Conservation (phyloP, 768 basidiomycete species). For the Collybia nuda region DNA sequence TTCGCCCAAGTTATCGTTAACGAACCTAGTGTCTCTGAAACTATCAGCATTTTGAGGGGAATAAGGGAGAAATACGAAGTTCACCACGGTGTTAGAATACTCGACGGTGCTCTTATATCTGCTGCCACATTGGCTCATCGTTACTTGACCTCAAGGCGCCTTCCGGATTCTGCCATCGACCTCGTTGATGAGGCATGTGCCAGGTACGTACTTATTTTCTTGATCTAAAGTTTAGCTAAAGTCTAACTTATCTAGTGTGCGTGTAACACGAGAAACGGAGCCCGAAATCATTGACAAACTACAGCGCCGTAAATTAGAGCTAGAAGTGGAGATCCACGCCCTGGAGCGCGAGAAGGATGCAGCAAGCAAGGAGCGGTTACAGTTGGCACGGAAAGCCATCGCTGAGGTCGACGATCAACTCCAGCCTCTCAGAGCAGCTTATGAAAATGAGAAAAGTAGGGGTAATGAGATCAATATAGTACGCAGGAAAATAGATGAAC, state of each 20-base stretch:
- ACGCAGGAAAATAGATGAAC: slow-evolving; percentile 83
- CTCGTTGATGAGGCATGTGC: slow-evolving; percentile 91
- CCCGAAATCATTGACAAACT: slow-evolving; percentile 93
- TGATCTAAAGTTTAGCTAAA: not conserved
- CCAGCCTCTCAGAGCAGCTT: slow-evolving; percentile 77
- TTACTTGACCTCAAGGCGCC: slow-evolving; percentile 78
- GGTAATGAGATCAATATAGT: slow-evolving; percentile 79
- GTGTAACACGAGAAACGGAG: slow-evolving; percentile 91
- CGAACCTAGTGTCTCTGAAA: slow-evolving; percentile 86
- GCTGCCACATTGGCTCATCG: slow-evolving; percentile 93
- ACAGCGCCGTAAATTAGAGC: slow-evolving; percentile 83
- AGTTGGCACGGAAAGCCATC: slow-evolving; percentile 70
- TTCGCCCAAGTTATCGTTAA: slow-evolving; percentile 94
- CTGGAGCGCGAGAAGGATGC: slow-evolving; percentile 89
- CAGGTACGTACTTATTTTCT: slow-evolving; percentile 45
- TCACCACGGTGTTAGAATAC: slow-evolving; percentile 86
- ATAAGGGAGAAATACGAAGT: slow-evolving; percentile 94
- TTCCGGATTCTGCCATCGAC: slow-evolving; percentile 90
- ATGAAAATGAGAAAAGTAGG: slow-evolving; percentile 82
- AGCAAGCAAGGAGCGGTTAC: slow-evolving; percentile 83
- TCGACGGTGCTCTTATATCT: slow-evolving; percentile 83
- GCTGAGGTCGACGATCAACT: slow-evolving; percentile 85
- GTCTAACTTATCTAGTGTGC: slow-evolving; percentile 48
- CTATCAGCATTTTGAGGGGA: slow-evolving; percentile 92
- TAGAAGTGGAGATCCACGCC: slow-evolving; percentile 95